Evolutionary conservation across 2,329 filamentous ascomycete species (phyloP).

Genomic region (Nemania abortiva): DNA sequence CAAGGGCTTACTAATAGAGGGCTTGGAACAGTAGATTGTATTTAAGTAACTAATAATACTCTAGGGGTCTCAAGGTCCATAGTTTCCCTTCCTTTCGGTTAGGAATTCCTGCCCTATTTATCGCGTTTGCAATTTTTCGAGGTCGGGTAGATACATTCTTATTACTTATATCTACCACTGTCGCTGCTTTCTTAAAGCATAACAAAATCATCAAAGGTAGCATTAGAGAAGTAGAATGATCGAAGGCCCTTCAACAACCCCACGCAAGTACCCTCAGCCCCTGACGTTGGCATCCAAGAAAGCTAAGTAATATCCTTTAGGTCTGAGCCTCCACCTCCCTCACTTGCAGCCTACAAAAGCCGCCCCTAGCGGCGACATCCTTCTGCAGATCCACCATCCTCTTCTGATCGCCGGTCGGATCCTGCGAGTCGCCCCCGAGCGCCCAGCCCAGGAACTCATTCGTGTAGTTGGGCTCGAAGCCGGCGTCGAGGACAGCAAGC

Average conservation of each 20-base stretch:
- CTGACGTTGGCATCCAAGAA: not conserved
- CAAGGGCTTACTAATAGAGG: too few relatives aligned
- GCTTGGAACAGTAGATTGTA: too few relatives aligned
- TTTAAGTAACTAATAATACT: too few relatives aligned
- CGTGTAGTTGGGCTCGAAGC: constrained; percentile 79
- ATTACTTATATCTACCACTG: not conserved
- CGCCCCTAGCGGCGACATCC: constrained; percentile 72
- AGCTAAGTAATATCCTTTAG: constrained; percentile 1
- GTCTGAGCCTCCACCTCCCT: constrained; percentile 11
- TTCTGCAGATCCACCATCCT: constrained; percentile 77
- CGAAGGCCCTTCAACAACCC: constrained; percentile 3
- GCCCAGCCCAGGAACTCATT: constrained; percentile 77
- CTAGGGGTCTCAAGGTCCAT: too few relatives aligned
- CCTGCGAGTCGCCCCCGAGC: constrained; percentile 72
- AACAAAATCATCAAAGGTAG: not conserved
- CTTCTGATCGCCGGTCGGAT: constrained; percentile 80
- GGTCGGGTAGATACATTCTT: constrained; percentile 9
- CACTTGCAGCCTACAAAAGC: constrained; percentile 61
- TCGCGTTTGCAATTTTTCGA: too few relatives aligned
- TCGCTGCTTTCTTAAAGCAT: too few relatives aligned
- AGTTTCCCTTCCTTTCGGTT: too few relatives aligned
- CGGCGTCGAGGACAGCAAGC: constrained; percentile 72
- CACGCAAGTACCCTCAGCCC: not conserved
- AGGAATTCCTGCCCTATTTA: too few relatives aligned
- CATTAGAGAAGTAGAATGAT: not conserved